Conservation (phyloP, 371 early-diverging fungal species). For the Batkoa obscura region DNA sequence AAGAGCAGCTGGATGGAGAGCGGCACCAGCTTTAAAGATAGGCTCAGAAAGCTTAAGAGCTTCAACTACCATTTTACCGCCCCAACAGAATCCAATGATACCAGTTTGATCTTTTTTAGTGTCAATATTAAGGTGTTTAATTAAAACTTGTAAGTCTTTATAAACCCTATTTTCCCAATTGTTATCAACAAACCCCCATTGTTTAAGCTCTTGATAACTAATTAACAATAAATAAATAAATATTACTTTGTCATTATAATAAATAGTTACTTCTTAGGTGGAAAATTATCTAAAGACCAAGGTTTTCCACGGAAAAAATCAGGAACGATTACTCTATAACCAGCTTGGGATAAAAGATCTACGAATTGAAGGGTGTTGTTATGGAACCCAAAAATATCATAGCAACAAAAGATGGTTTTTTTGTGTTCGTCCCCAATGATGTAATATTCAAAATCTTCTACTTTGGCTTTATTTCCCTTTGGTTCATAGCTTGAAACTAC, state of each 20-base stretch:
- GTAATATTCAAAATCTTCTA: constrained; percentile 20
- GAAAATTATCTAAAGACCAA: constrained; percentile 9
- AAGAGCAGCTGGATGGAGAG: constrained; percentile 40
- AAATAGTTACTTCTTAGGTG: constrained; percentile 7
- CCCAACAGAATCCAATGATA: constrained; percentile 6
- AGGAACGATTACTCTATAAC: constrained; percentile 41
- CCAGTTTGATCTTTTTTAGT: background rate
- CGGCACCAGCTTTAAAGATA: constrained; percentile 22
- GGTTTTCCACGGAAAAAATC: constrained; percentile 37
- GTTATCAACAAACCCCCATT: background rate
- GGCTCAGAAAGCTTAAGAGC: background rate
- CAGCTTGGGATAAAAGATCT: constrained; percentile 31
- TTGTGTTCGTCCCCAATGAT: constrained; percentile 20
- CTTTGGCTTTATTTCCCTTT: constrained; percentile 22
- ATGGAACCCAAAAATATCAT: constrained; percentile 26
- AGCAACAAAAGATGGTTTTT: constrained; percentile 21
- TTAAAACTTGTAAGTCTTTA: background rate
- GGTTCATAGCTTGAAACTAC: constrained; percentile 30
- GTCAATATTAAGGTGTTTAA: background rate
- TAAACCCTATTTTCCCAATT: background rate
- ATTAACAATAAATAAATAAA: too few relatives aligned
- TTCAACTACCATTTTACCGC: background rate
- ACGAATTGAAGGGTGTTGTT: constrained; percentile 36
- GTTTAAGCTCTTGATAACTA: background rate
- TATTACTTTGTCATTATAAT: too few relatives aligned